Evolutionary conservation across 257 asterid species (phyloP).

Genomic region (Fraxinus cuspidata): DNA sequence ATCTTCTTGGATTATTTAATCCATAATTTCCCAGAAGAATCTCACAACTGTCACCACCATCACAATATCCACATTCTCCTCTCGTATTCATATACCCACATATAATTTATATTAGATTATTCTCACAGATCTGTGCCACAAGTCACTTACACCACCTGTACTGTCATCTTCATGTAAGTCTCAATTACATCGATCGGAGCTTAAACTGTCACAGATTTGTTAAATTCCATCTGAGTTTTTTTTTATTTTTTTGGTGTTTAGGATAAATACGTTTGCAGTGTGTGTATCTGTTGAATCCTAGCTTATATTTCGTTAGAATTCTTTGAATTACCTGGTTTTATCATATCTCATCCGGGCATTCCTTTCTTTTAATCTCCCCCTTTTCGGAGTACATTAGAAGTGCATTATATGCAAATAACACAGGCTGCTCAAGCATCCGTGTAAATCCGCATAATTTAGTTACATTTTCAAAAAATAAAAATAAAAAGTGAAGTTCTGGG

Average conservation of each 20-base stretch:
- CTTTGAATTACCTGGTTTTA: neutral
- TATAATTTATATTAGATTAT: conserved; percentile 6
- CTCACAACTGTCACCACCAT: conserved; percentile 57
- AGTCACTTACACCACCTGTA: neutral
- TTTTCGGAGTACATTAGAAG: neutral
- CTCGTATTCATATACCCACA: neutral
- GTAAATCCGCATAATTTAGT: neutral
- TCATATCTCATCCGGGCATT: neutral
- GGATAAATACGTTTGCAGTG: neutral
- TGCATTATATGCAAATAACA: neutral
- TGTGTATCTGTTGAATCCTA: neutral
- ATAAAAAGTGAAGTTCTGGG: neutral
- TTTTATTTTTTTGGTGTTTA: neutral
- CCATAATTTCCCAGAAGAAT: conserved; percentile 24
- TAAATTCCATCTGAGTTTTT: neutral
- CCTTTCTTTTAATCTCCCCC: neutral
- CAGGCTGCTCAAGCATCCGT: neutral
- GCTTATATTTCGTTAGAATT: neutral
- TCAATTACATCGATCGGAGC: conserved; percentile 2
- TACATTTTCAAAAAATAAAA: neutral
- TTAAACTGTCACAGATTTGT: conserved; percentile 15
- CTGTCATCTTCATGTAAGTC: conserved; percentile 32
- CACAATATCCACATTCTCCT: conserved; percentile 24
- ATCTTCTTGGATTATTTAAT: conserved; percentile 19
- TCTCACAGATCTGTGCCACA: conserved; percentile 32